These are phyloP conservation scores for Sclerotinia subarctica DNA, from an alignment of 2,329 filamentous ascomycete genomes.

Conservation along the genomic window DNA sequence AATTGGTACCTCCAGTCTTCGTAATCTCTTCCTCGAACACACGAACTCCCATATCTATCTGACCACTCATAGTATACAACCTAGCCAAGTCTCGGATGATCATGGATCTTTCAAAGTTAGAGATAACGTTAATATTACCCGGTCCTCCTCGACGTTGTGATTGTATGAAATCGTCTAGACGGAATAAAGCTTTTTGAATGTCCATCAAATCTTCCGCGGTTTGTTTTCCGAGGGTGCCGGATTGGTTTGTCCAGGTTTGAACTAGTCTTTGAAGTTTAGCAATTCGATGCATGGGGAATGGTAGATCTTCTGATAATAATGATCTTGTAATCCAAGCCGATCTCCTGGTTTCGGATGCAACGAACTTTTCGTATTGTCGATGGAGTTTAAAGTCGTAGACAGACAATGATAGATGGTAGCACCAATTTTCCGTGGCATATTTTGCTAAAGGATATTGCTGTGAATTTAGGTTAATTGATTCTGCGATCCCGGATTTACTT, in stretches of 20 bases:
- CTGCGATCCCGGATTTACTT: slow-evolving; percentile 1
- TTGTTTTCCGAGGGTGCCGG: slow-evolving; percentile 7
- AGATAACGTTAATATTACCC: slow-evolving; percentile 10
- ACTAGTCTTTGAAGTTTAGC: slow-evolving; percentile 19
- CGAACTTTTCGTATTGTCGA: slow-evolving; percentile 17
- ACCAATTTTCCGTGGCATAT: slow-evolving; percentile 20
- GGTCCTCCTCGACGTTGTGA: slow-evolving; percentile 13
- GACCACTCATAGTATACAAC: slow-evolving; percentile 18
- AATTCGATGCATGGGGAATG: slow-evolving; percentile 20
- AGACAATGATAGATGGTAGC: slow-evolving; percentile 17
- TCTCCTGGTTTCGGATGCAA: slow-evolving; percentile 14
- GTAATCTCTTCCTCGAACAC: slow-evolving; percentile 19
- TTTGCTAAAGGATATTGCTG: slow-evolving; percentile 14
- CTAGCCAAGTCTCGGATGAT: slow-evolving; percentile 19
- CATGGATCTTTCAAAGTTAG: slow-evolving; percentile 19
- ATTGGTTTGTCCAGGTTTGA: slow-evolving; percentile 16
- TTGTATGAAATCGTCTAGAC: slow-evolving; percentile 18
- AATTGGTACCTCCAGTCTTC: slow-evolving; percentile 18
- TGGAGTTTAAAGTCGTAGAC: slow-evolving; percentile 1
- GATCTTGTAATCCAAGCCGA: slow-evolving; percentile 19
- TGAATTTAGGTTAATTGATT: slow-evolving; percentile 7
- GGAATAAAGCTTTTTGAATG: slow-evolving; percentile 17
- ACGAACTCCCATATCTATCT: slow-evolving; percentile 16
- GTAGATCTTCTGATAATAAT: slow-evolving; percentile 13
- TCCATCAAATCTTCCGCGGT: slow-evolving; percentile 18